These are phyloP conservation scores for Cladosporium sp. DNA, from an alignment of 2,329 filamentous ascomycete species.

Conservation along the genomic window DNA sequence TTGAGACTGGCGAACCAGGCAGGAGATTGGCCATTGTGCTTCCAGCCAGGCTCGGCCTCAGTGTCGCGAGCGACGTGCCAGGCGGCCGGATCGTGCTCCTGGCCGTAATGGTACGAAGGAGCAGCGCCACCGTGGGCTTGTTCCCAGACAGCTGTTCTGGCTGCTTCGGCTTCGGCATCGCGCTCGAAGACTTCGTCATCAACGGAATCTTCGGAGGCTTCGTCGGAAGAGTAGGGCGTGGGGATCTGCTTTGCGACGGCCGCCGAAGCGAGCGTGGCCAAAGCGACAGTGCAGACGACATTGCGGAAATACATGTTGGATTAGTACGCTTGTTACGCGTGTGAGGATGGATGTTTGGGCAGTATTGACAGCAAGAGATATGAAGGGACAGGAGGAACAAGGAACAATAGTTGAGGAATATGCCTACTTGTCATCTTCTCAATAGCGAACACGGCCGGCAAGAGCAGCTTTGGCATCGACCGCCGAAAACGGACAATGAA, in stretches of 20 bases:
- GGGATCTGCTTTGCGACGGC: slow-evolving; percentile 19
- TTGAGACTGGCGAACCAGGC: neutral
- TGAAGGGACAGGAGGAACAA: neutral
- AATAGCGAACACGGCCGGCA: neutral
- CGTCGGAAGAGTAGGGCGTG: slow-evolving; percentile 6
- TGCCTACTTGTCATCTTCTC: neutral
- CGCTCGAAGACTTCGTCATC: neutral
- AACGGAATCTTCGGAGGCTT: neutral
- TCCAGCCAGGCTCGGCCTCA: neutral
- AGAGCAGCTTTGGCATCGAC: neutral
- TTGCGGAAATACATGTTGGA: slow-evolving; percentile 17
- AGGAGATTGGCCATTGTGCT: neutral
- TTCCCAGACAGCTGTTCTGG: slow-evolving; percentile 17
- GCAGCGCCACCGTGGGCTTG: slow-evolving; percentile 21
- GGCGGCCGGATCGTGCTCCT: slow-evolving; percentile 15
- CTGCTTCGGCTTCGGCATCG: slow-evolving; percentile 18
- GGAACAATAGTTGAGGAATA: slow-evolving; percentile 3
- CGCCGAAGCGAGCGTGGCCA: slow-evolving; percentile 18
- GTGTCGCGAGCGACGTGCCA: slow-evolving; percentile 13
- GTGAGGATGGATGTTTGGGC: neutral
- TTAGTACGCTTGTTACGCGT: neutral
- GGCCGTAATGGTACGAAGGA: slow-evolving; percentile 16
- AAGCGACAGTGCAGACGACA: slow-evolving; percentile 10
- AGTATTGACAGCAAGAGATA: neutral
- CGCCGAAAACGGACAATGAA: slow-evolving; percentile 17